Percentiles rank a stretch among this genome's conserved stretches.
Conservation (phyloP, 768 basidiomycete species). For the Leccinum truebloodii region DNA sequence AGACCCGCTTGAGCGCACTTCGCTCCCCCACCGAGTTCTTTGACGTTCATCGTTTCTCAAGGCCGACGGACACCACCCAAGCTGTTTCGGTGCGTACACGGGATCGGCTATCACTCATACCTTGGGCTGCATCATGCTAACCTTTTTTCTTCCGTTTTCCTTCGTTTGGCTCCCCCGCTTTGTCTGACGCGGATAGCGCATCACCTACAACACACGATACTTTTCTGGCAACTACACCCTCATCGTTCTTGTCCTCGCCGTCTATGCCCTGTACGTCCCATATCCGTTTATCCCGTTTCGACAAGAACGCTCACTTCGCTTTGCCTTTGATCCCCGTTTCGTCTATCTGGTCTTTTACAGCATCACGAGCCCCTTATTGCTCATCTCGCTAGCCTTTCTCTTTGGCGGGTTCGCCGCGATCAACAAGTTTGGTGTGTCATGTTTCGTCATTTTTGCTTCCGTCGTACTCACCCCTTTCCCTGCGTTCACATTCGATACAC, state of each 20-base stretch:
- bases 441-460: not conserved
- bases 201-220: conserved; percentile 93
- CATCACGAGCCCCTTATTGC: conserved; percentile 78
- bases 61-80: conserved; percentile 78
- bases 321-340: not conserved
- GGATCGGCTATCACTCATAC: not conserved
- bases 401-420: conserved; percentile 89
- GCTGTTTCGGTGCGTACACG: conserved; percentile 63
- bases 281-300: not conserved
- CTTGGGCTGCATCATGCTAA: not conserved
- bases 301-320: not conserved
- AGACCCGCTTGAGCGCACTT: conserved; percentile 75
- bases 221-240: conserved; percentile 91
- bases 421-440: conserved; percentile 77
- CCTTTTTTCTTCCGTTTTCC: not conserved
- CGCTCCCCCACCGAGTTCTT: conserved; percentile 79
- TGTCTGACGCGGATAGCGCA: conserved; percentile 51
- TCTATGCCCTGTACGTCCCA: conserved; percentile 76
- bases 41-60: conserved; percentile 79
- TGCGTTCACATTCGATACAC: not conserved
- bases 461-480: not conserved
- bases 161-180: not conserved
- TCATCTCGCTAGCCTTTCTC: conserved; percentile 84
- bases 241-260: conserved; percentile 72
- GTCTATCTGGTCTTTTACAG: conserved; percentile 37